Evolutionary conservation across 352 stramenopile genomes (phyloP), one percentile per base, ranked within the genome.

Genomic region (Pythium apleroticum): DNA sequence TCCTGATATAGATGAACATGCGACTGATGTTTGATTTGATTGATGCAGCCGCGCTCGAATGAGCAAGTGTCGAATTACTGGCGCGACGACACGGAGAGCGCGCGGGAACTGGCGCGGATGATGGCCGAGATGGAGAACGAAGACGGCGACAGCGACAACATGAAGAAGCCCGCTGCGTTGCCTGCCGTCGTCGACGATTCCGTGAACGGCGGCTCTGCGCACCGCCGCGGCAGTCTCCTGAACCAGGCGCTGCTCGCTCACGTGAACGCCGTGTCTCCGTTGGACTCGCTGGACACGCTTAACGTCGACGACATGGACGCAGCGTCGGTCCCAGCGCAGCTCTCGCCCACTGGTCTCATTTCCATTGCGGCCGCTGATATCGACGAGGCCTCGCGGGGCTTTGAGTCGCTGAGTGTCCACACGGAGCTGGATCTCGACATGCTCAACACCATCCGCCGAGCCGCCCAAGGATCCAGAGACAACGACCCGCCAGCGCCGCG

Each of bases 331-430:
- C 76, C 76, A 33, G 65, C 81, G 28, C 80, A 91, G 52, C 66
- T 94, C 60, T 92, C 83, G 45, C 86, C 86, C 20, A 72, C 81
- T 12, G 86, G 86, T 0, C 73, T 94, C 33, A 94, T 94, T 57
- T 94, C 86, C 8, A 92, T 94, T 57, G 86, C 86, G 45, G 86
- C 86, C 4, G 86, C 86, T 4, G 86, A 94, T 59, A 90, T 94
- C 52, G 86, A 94, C 60, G 81, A 94, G 53, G 81, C 83, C 7
- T 60, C 74, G 31, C 73, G 63, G 3, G 59, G 52, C 65, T 76
- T 28, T 66, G 76, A 31, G 10, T 41, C 33, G 39, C 65, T 61
- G 9, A 49, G 70, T 15, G 55, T 71, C 25, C 80, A 81, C 57
- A 73, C 76, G 3, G 77, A 88, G 17, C 63, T 93, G 45, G 82